Conservation (phyloP, 495 filamentous ascomycete species). For the Penicillium bialowiezense region DNA sequence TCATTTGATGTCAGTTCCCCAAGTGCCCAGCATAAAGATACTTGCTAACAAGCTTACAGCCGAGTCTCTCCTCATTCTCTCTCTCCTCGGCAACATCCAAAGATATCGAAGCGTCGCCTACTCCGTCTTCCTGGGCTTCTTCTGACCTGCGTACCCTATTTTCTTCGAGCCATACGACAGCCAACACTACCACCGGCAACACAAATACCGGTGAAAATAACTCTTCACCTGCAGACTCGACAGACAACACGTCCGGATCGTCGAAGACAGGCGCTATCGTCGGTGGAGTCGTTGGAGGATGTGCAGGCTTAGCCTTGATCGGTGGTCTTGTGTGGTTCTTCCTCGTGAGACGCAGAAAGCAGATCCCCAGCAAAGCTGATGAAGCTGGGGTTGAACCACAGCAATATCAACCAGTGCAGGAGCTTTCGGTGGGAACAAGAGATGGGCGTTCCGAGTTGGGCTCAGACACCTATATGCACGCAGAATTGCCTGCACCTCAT, state of each 20-base stretch:
- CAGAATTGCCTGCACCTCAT: neutral
- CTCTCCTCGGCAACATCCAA: conserved; percentile 7
- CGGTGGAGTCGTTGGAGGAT: conserved; percentile 13
- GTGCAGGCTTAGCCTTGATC: conserved; percentile 3
- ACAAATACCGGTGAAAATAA: too few species aligned
- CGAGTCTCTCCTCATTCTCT: neutral
- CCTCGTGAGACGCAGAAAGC: neutral
- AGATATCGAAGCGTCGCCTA: conserved; percentile 10
- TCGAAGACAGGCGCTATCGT: conserved; percentile 10
- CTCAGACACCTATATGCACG: neutral
- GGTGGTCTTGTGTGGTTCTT: conserved; percentile 9
- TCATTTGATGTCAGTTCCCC: conserved; percentile 12
- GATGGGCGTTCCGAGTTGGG: neutral
- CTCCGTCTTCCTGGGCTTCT: conserved; percentile 9
- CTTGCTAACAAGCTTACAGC: neutral
- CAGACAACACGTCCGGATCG: neutral
- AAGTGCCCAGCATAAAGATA: neutral
- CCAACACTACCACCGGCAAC: neutral
- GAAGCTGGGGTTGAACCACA: neutral
- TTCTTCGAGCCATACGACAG: neutral
- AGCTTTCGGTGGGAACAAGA: neutral
- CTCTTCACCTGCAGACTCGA: too few species aligned
- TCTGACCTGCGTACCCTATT: neutral
- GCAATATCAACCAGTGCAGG: neutral
- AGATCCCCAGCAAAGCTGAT: neutral